These are phyloP conservation scores for Cadophora sp. DNA, from an alignment of 2,329 filamentous ascomycete species.

Conservation along the genomic window DNA sequence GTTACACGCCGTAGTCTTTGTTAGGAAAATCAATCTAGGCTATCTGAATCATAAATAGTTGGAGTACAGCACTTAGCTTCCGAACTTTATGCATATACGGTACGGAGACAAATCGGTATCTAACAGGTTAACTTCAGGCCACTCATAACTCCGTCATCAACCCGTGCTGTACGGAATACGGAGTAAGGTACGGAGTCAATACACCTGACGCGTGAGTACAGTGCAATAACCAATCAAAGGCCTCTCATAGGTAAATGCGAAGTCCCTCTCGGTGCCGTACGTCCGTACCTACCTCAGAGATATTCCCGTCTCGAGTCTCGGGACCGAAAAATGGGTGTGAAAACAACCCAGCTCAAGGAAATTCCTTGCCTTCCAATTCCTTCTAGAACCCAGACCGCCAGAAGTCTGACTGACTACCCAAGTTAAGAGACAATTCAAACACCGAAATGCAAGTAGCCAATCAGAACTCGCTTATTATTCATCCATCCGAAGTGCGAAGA, in stretches of 20 bases:
- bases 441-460: background rate
- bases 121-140: background rate
- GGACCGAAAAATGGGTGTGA: conserved; percentile 1
- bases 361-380: too few species aligned
- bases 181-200: too few species aligned
- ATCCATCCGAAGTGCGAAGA: background rate
- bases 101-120: background rate
- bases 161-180: background rate
- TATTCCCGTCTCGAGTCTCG: background rate
- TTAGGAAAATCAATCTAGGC: background rate
- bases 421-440: background rate
- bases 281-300: too few species aligned
- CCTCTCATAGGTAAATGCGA: too few species aligned
- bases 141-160: conserved; percentile 8
- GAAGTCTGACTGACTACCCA: too few species aligned
- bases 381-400: background rate
- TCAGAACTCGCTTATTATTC: conserved; percentile 7
- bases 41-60: too few species aligned
- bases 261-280: too few species aligned
- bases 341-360: background rate
- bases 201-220: too few species aligned
- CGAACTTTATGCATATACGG: background rate
- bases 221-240: too few species aligned
- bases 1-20: too few species aligned
- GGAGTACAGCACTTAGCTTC: too few species aligned